Evolutionary conservation across 768 basidiomycete genomes (phyloP), one percentile per base, ranked within the genome.

Genomic region (Austroboletus festivus): DNA sequence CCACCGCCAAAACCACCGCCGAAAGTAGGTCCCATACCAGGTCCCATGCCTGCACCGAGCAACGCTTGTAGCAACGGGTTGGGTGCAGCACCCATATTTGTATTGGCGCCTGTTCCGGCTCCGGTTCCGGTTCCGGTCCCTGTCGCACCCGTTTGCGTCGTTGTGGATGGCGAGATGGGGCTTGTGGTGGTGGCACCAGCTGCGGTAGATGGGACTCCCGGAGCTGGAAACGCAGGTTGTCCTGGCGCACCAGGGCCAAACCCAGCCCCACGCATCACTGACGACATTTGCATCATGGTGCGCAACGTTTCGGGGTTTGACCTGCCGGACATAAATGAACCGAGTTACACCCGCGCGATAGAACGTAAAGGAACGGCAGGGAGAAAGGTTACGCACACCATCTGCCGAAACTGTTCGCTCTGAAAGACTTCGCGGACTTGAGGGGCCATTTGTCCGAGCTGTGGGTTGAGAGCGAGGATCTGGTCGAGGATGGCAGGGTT

Each of bases 401-500:
- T 80, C 54, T 84, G 73, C 38, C 89, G 73, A 63, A 91, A 90
- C 37, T 77, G 73, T 24, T 83, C 81, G 61, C 82, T 86, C 62
- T 86, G 85, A 68, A 92, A 87, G 39, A 89, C 74, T 51, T 85
- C 73, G 19, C 93, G 77, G 16, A 91, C 80, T 60, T 90, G 88
- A 0, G 92, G 91, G 1, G 76, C 88, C 82, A 93, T 86, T 0
- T 71, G 64, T 23, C 80, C 70, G 58, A 88, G 72, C 57, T 91
- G 82, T 0, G 95, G 93, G 67, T 92, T 89, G 44, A 79, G 78
- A 0, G 83, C 78, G 54, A 95, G 85, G 58, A 94, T 73, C 66
- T 93, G 85, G 48, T 98, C 94, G 44, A 97, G 70, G 41, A 97
- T 73, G n/a, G 81, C 83, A 0, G 95, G 94, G 59, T 94, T 87